Percentiles rank a stretch among this genome's conserved stretches.
Evolutionary conservation across 1,139 yeast genomes (phyloP).

Genomic region (Scheffersomyces titani): DNA sequence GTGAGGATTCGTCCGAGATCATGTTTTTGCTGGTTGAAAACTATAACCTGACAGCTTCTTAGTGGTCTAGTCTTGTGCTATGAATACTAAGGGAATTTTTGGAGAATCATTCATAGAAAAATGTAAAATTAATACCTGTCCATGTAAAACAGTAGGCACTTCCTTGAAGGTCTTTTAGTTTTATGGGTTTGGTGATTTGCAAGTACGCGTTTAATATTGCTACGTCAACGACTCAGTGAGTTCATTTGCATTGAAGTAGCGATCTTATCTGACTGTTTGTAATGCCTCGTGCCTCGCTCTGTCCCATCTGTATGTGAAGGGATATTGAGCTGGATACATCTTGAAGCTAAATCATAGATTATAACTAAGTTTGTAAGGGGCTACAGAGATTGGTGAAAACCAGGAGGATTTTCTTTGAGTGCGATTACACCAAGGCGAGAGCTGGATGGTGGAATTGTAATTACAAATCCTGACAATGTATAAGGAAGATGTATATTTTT

Average conservation of each 20-base stretch:
- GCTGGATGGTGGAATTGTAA: constrained; percentile 69
- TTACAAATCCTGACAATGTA: constrained; percentile 60
- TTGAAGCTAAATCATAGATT: constrained; percentile 3
- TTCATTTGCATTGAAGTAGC: constrained; percentile 22
- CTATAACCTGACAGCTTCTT: constrained; percentile 98
- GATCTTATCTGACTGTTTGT: constrained; percentile 3
- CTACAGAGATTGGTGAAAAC: constrained; percentile 39
- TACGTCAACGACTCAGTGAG: constrained; percentile 17
- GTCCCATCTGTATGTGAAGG: constrained; percentile 27
- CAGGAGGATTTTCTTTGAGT: constrained; percentile 65
- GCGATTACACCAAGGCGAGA: constrained; percentile 62
- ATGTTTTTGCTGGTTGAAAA: constrained; percentile 99
- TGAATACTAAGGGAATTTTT: constrained; percentile 71
- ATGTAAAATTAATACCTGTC: background rate
- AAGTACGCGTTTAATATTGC: background rate
- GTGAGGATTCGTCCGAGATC: constrained; percentile 99
- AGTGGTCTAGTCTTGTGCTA: constrained; percentile 50
- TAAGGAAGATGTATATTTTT: background rate
- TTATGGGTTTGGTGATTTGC: background rate
- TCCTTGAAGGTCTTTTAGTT: constrained; percentile 31
- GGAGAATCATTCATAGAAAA: constrained; percentile 37
- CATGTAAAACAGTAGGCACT: constrained; percentile 20
- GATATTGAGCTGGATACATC: constrained; percentile 59
- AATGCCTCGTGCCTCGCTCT: constrained; percentile 75
- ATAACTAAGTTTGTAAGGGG: constrained; percentile 46